phyloP scores from a whole-genome alignment of 208 protist species.

The Wallacemonas sp. region DNA sequence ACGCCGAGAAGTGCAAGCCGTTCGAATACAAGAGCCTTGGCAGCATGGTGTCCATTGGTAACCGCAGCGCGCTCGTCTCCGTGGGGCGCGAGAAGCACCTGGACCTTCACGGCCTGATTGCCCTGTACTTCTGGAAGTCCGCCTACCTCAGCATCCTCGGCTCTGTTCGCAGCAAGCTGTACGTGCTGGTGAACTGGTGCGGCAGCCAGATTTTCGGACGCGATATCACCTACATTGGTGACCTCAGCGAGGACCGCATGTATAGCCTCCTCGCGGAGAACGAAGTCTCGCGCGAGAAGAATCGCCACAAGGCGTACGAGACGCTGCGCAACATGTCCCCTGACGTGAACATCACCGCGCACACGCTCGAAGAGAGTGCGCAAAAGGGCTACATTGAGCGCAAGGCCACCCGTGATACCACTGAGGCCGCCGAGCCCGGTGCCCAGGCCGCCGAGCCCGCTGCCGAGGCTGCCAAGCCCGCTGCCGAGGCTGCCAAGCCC shows the following conservation, averaged over 20 bases:
- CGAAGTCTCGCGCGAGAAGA: slow-evolving; percentile 65
- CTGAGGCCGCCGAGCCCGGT: neutral
- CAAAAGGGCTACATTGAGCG: slow-evolving; percentile 39
- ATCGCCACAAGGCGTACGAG: slow-evolving; percentile 41
- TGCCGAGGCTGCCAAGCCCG: neutral
- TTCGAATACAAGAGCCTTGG: slow-evolving; percentile 85
- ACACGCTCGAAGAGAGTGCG: slow-evolving; percentile 37
- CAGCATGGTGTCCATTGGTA: slow-evolving; percentile 80
- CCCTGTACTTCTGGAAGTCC: slow-evolving; percentile 84
- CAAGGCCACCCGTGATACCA: slow-evolving; percentile 19
- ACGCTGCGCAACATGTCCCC: slow-evolving; percentile 43
- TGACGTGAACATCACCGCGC: slow-evolving; percentile 41
- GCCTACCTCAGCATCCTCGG: slow-evolving; percentile 88
- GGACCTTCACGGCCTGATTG: slow-evolving; percentile 77
- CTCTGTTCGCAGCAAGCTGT: slow-evolving; percentile 78
- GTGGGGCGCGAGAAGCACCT: slow-evolving; percentile 52
- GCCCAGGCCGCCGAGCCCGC: neutral
- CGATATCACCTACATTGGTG: slow-evolving; percentile 85
- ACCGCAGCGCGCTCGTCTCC: slow-evolving; percentile 65
- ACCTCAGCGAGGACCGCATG: slow-evolving; percentile 75
- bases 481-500: slow-evolving; percentile 3
- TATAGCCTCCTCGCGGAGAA: slow-evolving; percentile 60
- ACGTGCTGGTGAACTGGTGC: slow-evolving; percentile 85
- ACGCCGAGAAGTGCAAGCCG: slow-evolving; percentile 20
- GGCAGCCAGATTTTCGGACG: slow-evolving; percentile 81